Evolutionary conservation across 371 early-diverging fungal species (phyloP).

Genomic region (Gilbertella persicaria): DNA sequence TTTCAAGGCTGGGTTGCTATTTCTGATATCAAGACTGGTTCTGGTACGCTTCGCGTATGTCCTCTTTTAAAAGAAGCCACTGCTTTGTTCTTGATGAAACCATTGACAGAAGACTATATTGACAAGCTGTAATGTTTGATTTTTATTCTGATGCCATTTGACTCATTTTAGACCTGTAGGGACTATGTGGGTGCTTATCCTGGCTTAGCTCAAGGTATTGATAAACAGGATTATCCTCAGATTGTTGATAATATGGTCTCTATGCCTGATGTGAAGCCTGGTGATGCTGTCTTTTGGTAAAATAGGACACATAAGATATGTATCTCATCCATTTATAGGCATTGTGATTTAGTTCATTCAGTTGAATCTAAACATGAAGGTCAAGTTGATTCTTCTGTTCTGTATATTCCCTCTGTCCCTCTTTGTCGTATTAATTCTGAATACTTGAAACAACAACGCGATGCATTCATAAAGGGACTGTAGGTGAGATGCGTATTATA

Average conservation of each 20-base stretch:
- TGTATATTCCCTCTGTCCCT: slow-evolving; percentile 44
- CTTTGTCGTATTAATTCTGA: slow-evolving; percentile 35
- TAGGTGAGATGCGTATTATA: slow-evolving; percentile 14
- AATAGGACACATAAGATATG: too few relatives aligned
- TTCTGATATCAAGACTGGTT: slow-evolving; percentile 30
- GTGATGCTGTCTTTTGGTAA: slow-evolving; percentile 49
- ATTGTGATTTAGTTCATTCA: slow-evolving; percentile 43
- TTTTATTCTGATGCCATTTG: too few relatives aligned
- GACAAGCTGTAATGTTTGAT: slow-evolving; percentile 32
- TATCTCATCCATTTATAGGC: too few relatives aligned
- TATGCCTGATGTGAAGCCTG: slow-evolving; percentile 35
- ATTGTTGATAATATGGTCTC: slow-evolving; percentile 43
- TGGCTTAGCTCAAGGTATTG: slow-evolving; percentile 37
- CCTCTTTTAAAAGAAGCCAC: slow-evolving; percentile 42
- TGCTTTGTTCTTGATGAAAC: slow-evolving; percentile 46
- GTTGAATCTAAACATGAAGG: slow-evolving; percentile 35
- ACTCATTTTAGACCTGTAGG: background rate
- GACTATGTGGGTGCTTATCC: slow-evolving; percentile 44
- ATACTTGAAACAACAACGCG: slow-evolving; percentile 30
- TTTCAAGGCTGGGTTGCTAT: slow-evolving; percentile 51
- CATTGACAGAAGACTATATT: slow-evolving; percentile 31
- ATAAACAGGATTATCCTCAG: slow-evolving; percentile 29
- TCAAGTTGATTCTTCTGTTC: slow-evolving; percentile 36
- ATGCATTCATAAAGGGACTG: slow-evolving; percentile 31
- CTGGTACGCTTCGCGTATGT: slow-evolving; percentile 41